A percentile compares a stretch with the other conserved stretches of the same genome.
Conservation (phyloP, 257 asterid species). For the Hygrophila difformis region DNA sequence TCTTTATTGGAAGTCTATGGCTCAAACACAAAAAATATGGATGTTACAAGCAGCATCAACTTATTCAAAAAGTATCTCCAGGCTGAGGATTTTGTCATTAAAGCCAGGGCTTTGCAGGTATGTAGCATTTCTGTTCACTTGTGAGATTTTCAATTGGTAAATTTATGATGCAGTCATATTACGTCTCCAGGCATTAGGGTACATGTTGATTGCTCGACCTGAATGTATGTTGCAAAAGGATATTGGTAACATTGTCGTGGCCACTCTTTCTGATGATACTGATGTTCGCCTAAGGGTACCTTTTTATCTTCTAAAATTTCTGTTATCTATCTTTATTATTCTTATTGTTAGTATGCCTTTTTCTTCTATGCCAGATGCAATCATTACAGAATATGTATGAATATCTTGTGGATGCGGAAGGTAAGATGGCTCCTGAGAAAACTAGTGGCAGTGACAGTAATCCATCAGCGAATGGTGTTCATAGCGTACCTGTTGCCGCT, state of each 20-base stretch:
- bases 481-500: conserved; percentile 91
- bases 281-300: conserved; percentile 82
- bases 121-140: conserved; percentile 10
- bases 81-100: conserved; percentile 78
- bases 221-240: conserved; percentile 89
- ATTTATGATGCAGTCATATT: conserved; percentile 15
- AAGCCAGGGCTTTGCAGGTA: conserved; percentile 90
- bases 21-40: conserved; percentile 48
- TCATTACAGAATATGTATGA: conserved; percentile 87
- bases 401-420: conserved; percentile 95
- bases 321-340: conserved; percentile 19
- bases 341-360: too few species aligned
- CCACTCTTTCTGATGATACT: conserved; percentile 48
- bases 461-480: conserved; percentile 37
- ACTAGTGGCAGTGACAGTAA: conserved; percentile 34
- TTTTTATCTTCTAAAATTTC: neutral
- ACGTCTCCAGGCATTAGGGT: conserved; percentile 78
- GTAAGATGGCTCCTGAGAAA: conserved; percentile 69
- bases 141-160: conserved; percentile 7
- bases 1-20: conserved; percentile 43
- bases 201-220: conserved; percentile 83
- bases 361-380: conserved; percentile 73
- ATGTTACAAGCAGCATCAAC: conserved; percentile 53
- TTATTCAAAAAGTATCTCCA: conserved; percentile 80
- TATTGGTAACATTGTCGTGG: conserved; percentile 61